These are phyloP conservation scores for Serendipita sp. DNA, from an alignment of 768 basidiomycete species.

Conservation along the genomic window DNA sequence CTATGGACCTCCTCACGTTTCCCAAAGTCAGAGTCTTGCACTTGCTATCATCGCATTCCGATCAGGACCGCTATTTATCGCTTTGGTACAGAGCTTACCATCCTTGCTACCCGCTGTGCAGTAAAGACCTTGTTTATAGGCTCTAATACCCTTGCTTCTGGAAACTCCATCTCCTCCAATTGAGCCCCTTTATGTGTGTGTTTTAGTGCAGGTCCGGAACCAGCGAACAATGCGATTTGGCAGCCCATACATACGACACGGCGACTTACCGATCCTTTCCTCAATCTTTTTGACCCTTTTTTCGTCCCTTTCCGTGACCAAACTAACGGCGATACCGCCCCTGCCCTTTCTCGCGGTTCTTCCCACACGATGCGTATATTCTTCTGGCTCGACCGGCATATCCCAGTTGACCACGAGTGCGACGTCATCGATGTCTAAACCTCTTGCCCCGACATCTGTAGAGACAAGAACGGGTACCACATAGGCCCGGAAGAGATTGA, in stretches of 20 bases:
- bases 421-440: slow-evolving; percentile 91
- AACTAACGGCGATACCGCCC: slow-evolving; percentile 81
- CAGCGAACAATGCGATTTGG: neutral
- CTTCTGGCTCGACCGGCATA: slow-evolving; percentile 74
- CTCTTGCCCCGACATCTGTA: slow-evolving; percentile 91
- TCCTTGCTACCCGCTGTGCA: slow-evolving; percentile 83
- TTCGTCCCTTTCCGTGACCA: slow-evolving; percentile 89
- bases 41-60: slow-evolving; percentile 36
- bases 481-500: slow-evolving; percentile 73
- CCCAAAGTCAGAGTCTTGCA: slow-evolving; percentile 83
- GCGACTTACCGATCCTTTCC: slow-evolving; percentile 59
- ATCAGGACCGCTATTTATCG: neutral
- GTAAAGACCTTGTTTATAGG: slow-evolving; percentile 79
- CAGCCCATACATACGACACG: neutral
- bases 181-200: slow-evolving; percentile 38
- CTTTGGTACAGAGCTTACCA: slow-evolving; percentile 40
- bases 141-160: slow-evolving; percentile 70
- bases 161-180: slow-evolving; percentile 56
- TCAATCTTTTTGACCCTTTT: slow-evolving; percentile 72
- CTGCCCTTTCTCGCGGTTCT: slow-evolving; percentile 82
- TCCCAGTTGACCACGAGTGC: slow-evolving; percentile 98
- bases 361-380: slow-evolving; percentile 93
- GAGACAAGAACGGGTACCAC: slow-evolving; percentile 84
- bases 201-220: too few relatives aligned
- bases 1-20: slow-evolving; percentile 72